Percentiles rank a stretch among this genome's conserved stretches.
Conservation (phyloP, 768 basidiomycete species). For the Naematelia aurantialba region DNA sequence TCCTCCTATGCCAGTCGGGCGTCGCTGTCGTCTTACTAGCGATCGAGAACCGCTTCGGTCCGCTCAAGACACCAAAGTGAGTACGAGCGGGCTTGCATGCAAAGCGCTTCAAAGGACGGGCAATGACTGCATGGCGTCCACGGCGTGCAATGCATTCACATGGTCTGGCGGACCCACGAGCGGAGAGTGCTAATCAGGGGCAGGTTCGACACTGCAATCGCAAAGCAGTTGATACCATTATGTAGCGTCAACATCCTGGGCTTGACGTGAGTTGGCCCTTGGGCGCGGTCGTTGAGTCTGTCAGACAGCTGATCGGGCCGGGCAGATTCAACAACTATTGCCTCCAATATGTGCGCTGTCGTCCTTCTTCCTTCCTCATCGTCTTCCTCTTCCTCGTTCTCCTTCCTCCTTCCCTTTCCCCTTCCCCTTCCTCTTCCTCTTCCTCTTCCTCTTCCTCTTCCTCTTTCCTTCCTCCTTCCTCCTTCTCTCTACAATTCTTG, state of each 20-base stretch:
- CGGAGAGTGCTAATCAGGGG: no score
- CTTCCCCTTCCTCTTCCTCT: no score
- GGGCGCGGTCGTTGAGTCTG: not conserved
- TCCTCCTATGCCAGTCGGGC: conserved; percentile 33
- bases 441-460: no score
- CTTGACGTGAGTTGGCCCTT: conserved; percentile 60
- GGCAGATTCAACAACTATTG: conserved; percentile 81
- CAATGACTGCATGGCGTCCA: not conserved
- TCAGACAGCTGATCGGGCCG: not conserved
- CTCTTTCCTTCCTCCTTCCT: no score
- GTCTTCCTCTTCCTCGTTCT: no score
- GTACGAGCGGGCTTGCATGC: not conserved
- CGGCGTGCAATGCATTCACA: no score
- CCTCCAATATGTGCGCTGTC: conserved; percentile 75
- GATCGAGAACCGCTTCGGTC: conserved; percentile 25
- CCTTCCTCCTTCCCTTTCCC: no score
- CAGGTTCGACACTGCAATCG: conserved; percentile 61
- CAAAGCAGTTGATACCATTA: conserved; percentile 72
- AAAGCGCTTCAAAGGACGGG: not conserved
- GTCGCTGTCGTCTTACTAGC: conserved; percentile 29
- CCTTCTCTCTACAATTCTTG: no score
- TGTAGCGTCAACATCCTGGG: conserved; percentile 74
- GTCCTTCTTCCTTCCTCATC: conserved; percentile 51
- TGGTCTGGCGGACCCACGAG: no score
- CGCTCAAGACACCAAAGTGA: conserved; percentile 34